Percentiles rank a stretch among this genome's conserved stretches.
phyloP scores from a whole-genome alignment of 306 rosid species.

The Trichosanthes truncata region DNA sequence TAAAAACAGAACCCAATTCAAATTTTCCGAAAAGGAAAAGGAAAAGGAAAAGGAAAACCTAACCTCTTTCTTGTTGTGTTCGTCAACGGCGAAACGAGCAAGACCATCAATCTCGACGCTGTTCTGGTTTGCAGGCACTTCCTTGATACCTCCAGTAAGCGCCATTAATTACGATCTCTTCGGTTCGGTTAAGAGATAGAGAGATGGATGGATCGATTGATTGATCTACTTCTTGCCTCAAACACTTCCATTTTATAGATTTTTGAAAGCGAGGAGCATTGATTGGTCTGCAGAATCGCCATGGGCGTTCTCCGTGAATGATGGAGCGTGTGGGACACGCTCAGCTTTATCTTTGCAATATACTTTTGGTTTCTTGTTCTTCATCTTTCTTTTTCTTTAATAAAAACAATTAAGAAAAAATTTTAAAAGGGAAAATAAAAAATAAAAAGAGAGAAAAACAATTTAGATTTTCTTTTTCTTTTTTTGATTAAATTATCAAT shows the following conservation, averaged over 20 bases:
- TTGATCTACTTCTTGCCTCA: not conserved
- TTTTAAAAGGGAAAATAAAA: too few species aligned
- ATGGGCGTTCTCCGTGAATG: not conserved
- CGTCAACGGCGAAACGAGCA: conserved; percentile 74
- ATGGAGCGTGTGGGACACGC: not conserved
- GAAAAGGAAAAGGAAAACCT: not conserved
- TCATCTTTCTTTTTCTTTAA: not conserved
- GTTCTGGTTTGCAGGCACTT: conserved; percentile 11
- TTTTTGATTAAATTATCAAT: too few species aligned
- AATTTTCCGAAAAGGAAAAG: not conserved
- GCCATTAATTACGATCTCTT: conserved; percentile 9
- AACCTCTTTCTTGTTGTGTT: conserved; percentile 72
- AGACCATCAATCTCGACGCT: conserved; percentile 37
- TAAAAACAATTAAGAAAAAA: too few species aligned
- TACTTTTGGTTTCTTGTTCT: not conserved
- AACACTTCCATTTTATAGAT: not conserved
- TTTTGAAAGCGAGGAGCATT: not conserved
- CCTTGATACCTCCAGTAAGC: conserved; percentile 8
- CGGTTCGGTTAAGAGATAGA: not conserved
- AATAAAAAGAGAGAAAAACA: too few species aligned
- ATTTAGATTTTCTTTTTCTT: too few species aligned
- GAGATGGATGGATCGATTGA: not conserved
- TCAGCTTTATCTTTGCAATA: not conserved
- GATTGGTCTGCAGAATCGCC: not conserved
- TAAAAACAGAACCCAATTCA: not conserved